Conservation (phyloP, 169 alveolate genomes). For the Plasmodium gallinaceum region DNA sequence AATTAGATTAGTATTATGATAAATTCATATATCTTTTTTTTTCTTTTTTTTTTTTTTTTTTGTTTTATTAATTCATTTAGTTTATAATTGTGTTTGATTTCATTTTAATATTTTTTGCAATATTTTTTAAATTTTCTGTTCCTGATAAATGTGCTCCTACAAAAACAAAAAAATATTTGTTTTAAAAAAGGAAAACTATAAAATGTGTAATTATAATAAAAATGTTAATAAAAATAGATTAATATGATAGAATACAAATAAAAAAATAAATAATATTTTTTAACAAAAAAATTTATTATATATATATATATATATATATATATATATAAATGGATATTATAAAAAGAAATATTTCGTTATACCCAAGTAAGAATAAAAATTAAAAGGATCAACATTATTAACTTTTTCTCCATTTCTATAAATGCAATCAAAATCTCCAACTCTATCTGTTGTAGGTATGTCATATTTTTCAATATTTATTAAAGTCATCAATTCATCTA, state of each 20-base stretch:
- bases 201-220: not conserved
- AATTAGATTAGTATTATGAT: not conserved
- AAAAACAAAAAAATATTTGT: not conserved
- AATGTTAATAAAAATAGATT: not conserved
- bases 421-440: slow-evolving; percentile 72
- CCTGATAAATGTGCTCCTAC: slow-evolving; percentile 69
- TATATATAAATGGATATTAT: not conserved
- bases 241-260: not conserved
- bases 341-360: not conserved
- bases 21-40: not conserved
- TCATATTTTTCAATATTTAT: slow-evolving; percentile 91
- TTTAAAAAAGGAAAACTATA: not conserved
- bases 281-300: not conserved
- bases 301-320: not conserved
- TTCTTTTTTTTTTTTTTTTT: not conserved
- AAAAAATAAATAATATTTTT: not conserved
- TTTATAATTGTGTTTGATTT: not conserved
- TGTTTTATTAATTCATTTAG: not conserved
- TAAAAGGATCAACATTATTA: not conserved
- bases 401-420: slow-evolving; percentile 41
- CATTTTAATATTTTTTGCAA: slow-evolving; percentile 44
- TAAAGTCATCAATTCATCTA: slow-evolving; percentile 92
- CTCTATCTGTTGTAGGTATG: slow-evolving; percentile 28
- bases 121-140: slow-evolving; percentile 45
- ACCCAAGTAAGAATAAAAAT: slow-evolving; percentile 47